phyloP scores from a whole-genome alignment of 2,329 filamentous ascomycete species.

The Aspergillus unguis region DNA sequence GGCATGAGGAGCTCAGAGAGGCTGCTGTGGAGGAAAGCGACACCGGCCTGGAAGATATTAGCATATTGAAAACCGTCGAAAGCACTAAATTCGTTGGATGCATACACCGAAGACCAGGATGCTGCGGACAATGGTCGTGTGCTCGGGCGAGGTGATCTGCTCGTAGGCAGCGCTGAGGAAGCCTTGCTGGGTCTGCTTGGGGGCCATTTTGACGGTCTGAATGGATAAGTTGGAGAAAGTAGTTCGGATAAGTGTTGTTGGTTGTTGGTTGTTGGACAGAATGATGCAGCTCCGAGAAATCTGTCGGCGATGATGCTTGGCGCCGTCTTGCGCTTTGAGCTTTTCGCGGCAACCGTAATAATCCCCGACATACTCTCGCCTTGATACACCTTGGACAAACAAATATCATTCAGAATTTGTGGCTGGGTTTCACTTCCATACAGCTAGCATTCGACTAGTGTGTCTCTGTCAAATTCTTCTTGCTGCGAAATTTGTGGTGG shows the following conservation, averaged over 20 bases:
- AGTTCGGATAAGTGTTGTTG: conserved; percentile 7
- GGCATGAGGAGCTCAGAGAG: conserved; percentile 67
- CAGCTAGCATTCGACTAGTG: no score
- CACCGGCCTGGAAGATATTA: conserved; percentile 52
- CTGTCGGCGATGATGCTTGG: conserved; percentile 28
- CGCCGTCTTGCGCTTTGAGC: conserved; percentile 32
- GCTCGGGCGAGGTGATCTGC: conserved; percentile 63
- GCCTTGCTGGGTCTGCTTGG: conserved; percentile 55
- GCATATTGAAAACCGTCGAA: background rate
- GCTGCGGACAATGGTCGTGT: conserved; percentile 66
- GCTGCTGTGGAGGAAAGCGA: conserved; percentile 65
- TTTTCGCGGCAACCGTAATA: conserved; percentile 26
- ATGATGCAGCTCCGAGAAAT: conserved; percentile 29
- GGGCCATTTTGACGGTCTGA: conserved; percentile 53
- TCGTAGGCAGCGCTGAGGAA: conserved; percentile 59
- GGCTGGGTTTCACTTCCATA: background rate
- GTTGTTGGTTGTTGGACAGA: conserved; percentile 10
- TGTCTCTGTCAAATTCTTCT: no score
- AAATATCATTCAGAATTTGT: background rate
- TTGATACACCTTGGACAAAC: conserved; percentile 1
- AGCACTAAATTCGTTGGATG: conserved; percentile 13
- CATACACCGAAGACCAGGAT: conserved; percentile 66
- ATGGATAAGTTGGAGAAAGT: conserved; percentile 3
- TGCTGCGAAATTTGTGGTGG: background rate
- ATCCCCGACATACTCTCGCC: conserved; percentile 18